These are phyloP conservation scores for Iris macrosiphon DNA, from an alignment of 106 monocot genomes.

Conservation along the genomic window DNA sequence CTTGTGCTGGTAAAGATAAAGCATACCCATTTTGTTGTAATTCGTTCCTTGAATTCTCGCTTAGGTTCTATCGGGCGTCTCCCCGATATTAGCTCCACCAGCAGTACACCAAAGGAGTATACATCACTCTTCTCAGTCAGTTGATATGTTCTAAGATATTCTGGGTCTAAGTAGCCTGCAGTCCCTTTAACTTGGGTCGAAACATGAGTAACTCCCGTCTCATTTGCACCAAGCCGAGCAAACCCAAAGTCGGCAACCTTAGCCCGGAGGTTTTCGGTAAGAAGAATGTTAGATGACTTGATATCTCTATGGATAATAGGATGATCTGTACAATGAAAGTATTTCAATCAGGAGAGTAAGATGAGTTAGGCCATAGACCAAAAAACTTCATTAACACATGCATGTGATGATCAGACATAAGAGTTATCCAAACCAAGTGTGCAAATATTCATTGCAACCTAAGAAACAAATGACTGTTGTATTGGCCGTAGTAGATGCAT, in stretches of 20 bases:
- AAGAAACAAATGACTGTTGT: too few species aligned
- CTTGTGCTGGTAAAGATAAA: too few species aligned
- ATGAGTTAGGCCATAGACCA: too few species aligned
- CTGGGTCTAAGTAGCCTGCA: constrained; percentile 85
- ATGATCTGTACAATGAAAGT: constrained; percentile 69
- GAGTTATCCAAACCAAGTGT: too few species aligned
- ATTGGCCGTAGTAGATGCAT: too few species aligned
- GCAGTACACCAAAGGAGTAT: constrained; percentile 74
- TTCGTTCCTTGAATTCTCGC: constrained; percentile 32
- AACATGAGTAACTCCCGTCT: constrained; percentile 45
- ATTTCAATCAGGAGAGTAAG: too few species aligned
- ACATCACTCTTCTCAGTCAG: constrained; percentile 85
- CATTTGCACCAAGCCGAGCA: constrained; percentile 44
- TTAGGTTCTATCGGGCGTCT: constrained; percentile 68
- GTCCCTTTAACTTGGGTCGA: constrained; percentile 88
- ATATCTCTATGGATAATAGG: constrained; percentile 94
- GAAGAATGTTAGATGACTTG: constrained; percentile 79
- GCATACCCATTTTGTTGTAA: constrained; percentile 71
- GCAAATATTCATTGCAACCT: too few species aligned
- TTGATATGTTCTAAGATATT: constrained; percentile 77
- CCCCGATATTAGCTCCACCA: constrained; percentile 64
- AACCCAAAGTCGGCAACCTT: constrained; percentile 94
- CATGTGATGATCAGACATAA: too few species aligned
- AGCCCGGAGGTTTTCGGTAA: constrained; percentile 66
- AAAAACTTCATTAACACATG: too few species aligned